Conservation (phyloP, 192 early-diverging fungal genomes). For the Allomyces macrogynus region DNA sequence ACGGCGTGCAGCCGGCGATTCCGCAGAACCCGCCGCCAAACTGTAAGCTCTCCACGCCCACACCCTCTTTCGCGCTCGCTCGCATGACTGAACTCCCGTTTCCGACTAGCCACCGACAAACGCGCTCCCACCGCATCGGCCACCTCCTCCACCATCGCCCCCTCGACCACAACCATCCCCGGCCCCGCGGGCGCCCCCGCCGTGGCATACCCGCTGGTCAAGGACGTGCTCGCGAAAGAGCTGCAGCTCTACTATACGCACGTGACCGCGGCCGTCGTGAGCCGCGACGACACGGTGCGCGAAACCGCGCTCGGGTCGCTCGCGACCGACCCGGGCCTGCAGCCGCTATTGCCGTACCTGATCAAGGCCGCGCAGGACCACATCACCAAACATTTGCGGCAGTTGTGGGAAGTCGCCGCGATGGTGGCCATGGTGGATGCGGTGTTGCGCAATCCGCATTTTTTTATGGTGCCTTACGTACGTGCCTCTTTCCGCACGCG, state of each 20-base stretch:
- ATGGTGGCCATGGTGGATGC: slow-evolving; percentile 45
- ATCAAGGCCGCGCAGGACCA: slow-evolving; percentile 77
- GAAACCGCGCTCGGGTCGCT: slow-evolving; percentile 64
- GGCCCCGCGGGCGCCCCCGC: background rate
- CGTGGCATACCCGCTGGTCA: slow-evolving; percentile 47
- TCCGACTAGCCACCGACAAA: slow-evolving; percentile 5
- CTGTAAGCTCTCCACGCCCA: slow-evolving; percentile 9
- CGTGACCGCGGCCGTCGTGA: slow-evolving; percentile 57
- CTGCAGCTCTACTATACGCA: slow-evolving; percentile 86
- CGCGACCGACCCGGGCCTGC: slow-evolving; percentile 73
- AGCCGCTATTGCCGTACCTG: slow-evolving; percentile 88
- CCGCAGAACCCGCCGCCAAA: slow-evolving; percentile 79
- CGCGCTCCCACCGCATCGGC: background rate
- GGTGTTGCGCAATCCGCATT: background rate
- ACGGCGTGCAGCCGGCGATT: slow-evolving; percentile 94
- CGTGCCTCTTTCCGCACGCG: background rate
- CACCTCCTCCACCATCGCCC: background rate
- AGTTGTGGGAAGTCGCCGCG: slow-evolving; percentile 47
- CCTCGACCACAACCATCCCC: background rate
- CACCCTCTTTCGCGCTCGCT: slow-evolving; percentile 1
- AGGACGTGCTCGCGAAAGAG: slow-evolving; percentile 79
- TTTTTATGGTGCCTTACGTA: slow-evolving; percentile 1
- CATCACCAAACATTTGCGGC: slow-evolving; percentile 38
- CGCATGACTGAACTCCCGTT: background rate
- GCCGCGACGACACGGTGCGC: slow-evolving; percentile 42